Evolutionary conservation across 441 rosid genomes (phyloP).

Genomic region (Mallotus repandus): DNA sequence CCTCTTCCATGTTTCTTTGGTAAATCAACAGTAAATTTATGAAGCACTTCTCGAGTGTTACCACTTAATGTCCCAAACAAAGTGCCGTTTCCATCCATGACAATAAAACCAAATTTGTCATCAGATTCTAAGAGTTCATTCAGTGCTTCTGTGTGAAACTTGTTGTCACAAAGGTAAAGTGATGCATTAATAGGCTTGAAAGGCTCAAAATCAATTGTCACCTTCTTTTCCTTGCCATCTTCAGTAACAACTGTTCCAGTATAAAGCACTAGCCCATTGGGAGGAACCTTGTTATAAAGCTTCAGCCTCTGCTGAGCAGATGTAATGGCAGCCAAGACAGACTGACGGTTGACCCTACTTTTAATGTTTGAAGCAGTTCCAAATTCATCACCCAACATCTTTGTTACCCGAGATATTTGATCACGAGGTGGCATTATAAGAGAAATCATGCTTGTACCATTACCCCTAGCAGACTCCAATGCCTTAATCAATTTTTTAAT

Average conservation of each 20-base stretch:
- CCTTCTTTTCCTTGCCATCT: constrained; percentile 90
- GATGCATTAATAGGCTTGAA: constrained; percentile 85
- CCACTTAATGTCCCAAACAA: constrained; percentile 81
- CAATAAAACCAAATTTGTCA: constrained; percentile 78
- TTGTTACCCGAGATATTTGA: constrained; percentile 77
- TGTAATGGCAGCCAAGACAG: constrained; percentile 81
- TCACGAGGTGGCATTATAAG: constrained; percentile 92
- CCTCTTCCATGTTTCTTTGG: constrained; percentile 96
- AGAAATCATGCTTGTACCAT: constrained; percentile 89
- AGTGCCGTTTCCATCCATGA: constrained; percentile 90
- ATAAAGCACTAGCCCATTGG: constrained; percentile 79
- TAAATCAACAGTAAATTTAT: constrained; percentile 77
- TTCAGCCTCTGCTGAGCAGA: constrained; percentile 88
- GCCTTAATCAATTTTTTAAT: constrained; percentile 77
- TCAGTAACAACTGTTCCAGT: constrained; percentile 83
- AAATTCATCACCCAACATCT: constrained; percentile 86
- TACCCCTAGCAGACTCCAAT: constrained; percentile 78
- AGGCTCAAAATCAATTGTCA: constrained; percentile 86
- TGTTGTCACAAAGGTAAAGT: constrained; percentile 75
- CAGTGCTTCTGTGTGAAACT: constrained; percentile 79
- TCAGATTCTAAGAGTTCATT: constrained; percentile 78
- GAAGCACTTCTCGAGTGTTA: constrained; percentile 79
- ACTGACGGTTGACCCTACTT: constrained; percentile 79
- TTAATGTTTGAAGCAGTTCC: constrained; percentile 86
- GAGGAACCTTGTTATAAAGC: constrained; percentile 82